A percentile compares a stretch with the other conserved stretches of the same genome.
phyloP scores from a whole-genome alignment of 2,329 filamentous ascomycete species.

The Claviceps monticola region DNA sequence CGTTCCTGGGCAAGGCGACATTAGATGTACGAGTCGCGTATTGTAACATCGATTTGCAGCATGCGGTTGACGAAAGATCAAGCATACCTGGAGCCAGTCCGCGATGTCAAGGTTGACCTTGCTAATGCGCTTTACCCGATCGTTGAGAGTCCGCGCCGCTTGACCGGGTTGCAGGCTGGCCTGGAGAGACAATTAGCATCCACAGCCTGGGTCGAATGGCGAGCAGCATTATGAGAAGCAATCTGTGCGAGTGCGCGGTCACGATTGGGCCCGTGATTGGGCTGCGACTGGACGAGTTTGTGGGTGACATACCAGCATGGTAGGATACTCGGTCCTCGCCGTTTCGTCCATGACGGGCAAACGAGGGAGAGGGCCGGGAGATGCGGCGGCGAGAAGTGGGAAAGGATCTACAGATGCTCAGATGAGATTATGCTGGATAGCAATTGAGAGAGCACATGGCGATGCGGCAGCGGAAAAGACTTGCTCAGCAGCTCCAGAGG shows the following conservation, averaged over 20 bases:
- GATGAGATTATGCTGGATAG: conserved; percentile 9
- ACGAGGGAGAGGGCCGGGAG: not conserved
- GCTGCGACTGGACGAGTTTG: conserved; percentile 2
- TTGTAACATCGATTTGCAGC: not conserved
- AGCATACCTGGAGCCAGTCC: conserved; percentile 83
- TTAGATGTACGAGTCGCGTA: conserved; percentile 1
- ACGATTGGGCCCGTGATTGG: not conserved
- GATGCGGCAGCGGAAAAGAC: conserved; percentile 3
- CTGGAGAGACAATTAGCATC: conserved; percentile 29
- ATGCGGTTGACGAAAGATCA: not conserved
- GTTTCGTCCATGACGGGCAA: conserved; percentile 55
- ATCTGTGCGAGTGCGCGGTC: not conserved
- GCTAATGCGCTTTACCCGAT: conserved; percentile 75
- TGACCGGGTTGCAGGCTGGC: conserved; percentile 67
- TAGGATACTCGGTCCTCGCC: conserved; percentile 81
- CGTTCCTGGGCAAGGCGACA: conserved; percentile 52
- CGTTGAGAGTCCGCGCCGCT: conserved; percentile 68
- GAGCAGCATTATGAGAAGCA: no score
- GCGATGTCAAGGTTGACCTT: conserved; percentile 83
- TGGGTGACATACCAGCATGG: conserved; percentile 64
- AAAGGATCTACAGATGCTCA: conserved; percentile 15
- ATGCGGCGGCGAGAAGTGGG: not conserved
- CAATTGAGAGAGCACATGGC: conserved; percentile 10
- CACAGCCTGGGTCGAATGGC: not conserved
- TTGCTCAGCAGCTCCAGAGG: conserved; percentile 7